Evolutionary conservation across 2,329 filamentous ascomycete species (phyloP).

Genomic region (Rhinocladiella similis): DNA sequence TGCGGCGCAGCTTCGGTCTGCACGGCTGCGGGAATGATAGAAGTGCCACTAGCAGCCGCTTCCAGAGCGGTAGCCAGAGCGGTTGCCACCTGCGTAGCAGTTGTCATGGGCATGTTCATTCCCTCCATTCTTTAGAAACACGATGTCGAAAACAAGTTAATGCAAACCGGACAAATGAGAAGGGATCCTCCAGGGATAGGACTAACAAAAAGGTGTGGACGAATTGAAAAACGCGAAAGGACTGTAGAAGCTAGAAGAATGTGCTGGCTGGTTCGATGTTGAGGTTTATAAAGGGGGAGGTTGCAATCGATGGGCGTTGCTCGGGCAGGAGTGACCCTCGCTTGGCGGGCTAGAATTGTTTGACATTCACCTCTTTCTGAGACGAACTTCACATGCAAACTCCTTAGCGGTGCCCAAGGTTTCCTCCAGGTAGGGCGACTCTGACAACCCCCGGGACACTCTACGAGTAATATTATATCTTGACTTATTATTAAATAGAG

Average conservation of each 20-base stretch:
- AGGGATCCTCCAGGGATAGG: conserved; percentile 1
- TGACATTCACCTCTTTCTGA: conserved; percentile 6
- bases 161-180: conserved; percentile 5
- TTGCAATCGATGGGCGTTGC: neutral
- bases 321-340: conserved; percentile 2
- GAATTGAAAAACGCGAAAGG: conserved; percentile 3
- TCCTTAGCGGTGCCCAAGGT: conserved; percentile 4
- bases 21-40: conserved; percentile 5
- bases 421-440: conserved; percentile 3
- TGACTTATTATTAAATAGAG: conserved; percentile 4
- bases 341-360: conserved; percentile 5
- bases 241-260: conserved; percentile 5
- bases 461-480: conserved; percentile 5
- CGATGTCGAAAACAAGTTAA: conserved; percentile 4
- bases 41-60: conserved; percentile 2
- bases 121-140: conserved; percentile 3
- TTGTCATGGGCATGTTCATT: conserved; percentile 7
- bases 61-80: conserved; percentile 2
- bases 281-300: conserved; percentile 6
- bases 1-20: conserved; percentile 1
- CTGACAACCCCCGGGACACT: conserved; percentile 3
- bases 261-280: conserved; percentile 4
- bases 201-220: conserved; percentile 4
- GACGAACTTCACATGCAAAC: conserved; percentile 6
- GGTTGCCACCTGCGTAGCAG: conserved; percentile 1